A percentile compares a stretch with the other conserved stretches of the same genome.
Conservation (phyloP, 2,329 filamentous ascomycete genomes). For the Blastomyces percursus region DNA sequence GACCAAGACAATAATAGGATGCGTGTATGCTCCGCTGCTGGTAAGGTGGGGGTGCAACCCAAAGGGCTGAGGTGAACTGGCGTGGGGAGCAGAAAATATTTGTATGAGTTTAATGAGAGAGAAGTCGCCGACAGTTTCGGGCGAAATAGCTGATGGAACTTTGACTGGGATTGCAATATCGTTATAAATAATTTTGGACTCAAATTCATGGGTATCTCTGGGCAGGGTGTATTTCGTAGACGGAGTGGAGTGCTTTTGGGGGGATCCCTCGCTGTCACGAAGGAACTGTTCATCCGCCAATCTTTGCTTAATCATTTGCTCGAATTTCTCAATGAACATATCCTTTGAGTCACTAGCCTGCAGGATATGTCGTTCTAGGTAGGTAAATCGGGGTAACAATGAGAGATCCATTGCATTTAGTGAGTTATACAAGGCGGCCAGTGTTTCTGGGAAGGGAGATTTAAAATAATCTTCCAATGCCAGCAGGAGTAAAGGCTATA, state of each 20-base stretch:
- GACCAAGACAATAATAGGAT: constrained; percentile 87
- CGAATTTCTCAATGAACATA: constrained; percentile 95
- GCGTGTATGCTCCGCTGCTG: constrained; percentile 77
- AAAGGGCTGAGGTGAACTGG: constrained; percentile 76
- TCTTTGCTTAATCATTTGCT: constrained; percentile 79
- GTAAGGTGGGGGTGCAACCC: constrained; percentile 82
- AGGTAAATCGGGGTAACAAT: constrained; percentile 73
- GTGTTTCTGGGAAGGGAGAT: constrained; percentile 72
- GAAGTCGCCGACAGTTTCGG: constrained; percentile 95
- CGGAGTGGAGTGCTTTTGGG: constrained; percentile 36
- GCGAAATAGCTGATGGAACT: constrained; percentile 82
- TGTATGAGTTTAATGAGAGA: constrained; percentile 95
- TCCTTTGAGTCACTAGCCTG: constrained; percentile 90
- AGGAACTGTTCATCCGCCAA: constrained; percentile 52
- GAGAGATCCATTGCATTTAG: constrained; percentile 97
- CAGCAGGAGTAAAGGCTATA: constrained; percentile 70
- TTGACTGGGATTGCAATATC: constrained; percentile 95
- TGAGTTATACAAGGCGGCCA: constrained; percentile 78
- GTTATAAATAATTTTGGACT: constrained; percentile 91
- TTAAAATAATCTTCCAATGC: constrained; percentile 97
- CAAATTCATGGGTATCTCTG: constrained; percentile 93
- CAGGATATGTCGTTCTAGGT: constrained; percentile 73
- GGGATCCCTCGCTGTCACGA: constrained; percentile 19
- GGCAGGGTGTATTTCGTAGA: constrained; percentile 63
- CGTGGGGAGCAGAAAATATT: constrained; percentile 74